Conservation (phyloP, 768 basidiomycete genomes). For the Auricularia heimuer region DNA sequence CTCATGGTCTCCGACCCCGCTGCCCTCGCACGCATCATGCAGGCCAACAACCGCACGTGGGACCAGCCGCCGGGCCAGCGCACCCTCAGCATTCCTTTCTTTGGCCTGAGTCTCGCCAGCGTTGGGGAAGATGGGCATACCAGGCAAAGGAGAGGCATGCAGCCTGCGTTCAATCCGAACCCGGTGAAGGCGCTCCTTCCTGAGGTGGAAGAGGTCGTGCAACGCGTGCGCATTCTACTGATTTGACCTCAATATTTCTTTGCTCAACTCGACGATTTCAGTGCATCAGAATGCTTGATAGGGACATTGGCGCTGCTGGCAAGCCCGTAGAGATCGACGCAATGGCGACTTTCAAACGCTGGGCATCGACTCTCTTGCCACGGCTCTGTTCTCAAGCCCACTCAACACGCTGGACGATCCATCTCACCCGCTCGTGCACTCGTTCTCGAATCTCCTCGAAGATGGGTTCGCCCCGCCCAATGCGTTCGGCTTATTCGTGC, state of each 20-base stretch:
- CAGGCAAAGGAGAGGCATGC: background rate
- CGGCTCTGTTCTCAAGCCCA: background rate
- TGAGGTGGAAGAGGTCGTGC: background rate
- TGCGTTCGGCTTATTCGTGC: background rate
- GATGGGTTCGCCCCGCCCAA: background rate
- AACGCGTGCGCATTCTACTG: background rate
- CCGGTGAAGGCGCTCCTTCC: background rate
- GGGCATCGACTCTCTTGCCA: background rate
- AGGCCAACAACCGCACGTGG: background rate
- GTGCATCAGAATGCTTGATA: background rate
- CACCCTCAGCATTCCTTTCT: background rate
- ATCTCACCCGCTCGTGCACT: background rate
- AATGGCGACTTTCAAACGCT: background rate
- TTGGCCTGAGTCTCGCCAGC: background rate
- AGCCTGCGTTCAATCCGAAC: background rate
- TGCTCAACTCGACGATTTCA: background rate
- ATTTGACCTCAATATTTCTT: background rate
- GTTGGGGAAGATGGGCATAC: background rate
- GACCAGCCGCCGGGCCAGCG: background rate
- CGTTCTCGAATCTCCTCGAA: background rate
- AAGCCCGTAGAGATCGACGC: background rate
- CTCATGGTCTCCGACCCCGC: background rate
- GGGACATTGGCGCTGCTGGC: background rate
- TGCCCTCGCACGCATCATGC: background rate
- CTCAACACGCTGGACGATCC: background rate